Percentiles rank a stretch among this genome's conserved stretches.
These are phyloP conservation scores for Firmiana major DNA, from an alignment of 345 rosid genomes.

Conservation along the genomic window DNA sequence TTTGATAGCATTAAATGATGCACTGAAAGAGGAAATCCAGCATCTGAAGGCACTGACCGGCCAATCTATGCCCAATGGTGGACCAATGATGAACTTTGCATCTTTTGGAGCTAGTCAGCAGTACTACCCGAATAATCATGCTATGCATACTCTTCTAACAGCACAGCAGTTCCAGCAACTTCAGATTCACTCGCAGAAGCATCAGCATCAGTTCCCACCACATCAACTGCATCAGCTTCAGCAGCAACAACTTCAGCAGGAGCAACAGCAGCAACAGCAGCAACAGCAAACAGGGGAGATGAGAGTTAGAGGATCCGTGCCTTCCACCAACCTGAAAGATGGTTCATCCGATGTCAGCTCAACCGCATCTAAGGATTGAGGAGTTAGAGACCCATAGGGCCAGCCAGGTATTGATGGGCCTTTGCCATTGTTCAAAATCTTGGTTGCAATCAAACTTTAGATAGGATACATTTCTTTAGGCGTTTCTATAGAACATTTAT, in stretches of 20 bases:
- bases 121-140: constrained; percentile 57
- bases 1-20: constrained; percentile 71
- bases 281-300: constrained; percentile 44
- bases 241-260: constrained; percentile 22
- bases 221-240: constrained; percentile 60
- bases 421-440: constrained; percentile 4
- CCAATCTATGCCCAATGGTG: constrained; percentile 60
- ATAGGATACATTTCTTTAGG: constrained; percentile 11
- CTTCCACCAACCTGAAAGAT: constrained; percentile 55
- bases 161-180: constrained; percentile 92
- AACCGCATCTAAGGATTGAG: constrained; percentile 34
- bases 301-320: constrained; percentile 43
- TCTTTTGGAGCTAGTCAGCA: constrained; percentile 68
- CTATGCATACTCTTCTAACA: constrained; percentile 62
- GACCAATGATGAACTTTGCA: constrained; percentile 52
- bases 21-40: constrained; percentile 89
- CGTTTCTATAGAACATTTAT: constrained; percentile 13
- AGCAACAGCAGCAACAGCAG: constrained; percentile 13
- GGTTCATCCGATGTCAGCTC: constrained; percentile 31
- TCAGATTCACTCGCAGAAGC: constrained; percentile 86
- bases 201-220: constrained; percentile 45
- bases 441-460: constrained; percentile 9
- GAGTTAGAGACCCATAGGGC: background rate
- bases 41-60: constrained; percentile 83
- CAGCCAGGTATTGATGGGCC: background rate